Base-by-base conservation (phyloP, 2,329 filamentous ascomycete genomes). In the Claviceps spartinae region DNA sequence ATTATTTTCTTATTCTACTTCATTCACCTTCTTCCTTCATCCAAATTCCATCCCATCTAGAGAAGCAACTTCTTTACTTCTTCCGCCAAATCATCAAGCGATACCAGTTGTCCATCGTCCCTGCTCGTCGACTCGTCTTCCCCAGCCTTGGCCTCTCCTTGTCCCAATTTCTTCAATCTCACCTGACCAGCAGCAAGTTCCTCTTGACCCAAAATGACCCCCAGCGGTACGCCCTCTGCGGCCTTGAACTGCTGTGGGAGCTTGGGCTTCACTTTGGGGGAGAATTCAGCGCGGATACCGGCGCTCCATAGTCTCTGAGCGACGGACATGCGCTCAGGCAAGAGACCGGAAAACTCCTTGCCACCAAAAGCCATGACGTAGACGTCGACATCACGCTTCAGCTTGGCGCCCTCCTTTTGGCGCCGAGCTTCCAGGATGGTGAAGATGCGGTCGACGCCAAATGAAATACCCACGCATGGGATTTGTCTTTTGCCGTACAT, bases 341-440 rank as follows among this genome's bases (percentile, higher is more conserved):
- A 70, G 57, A 94, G 74, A 46, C 88, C 88, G 16, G 77, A 84
- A 67, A 90, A 91, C 20, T 83, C 86, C 69, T 90, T 91, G 50
- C 87, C 86, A 51, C 88, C 90, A 63, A 96, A 89, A 0, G 89
- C 89, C 89, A 97, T 97, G 62, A 97, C 85, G 68, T 82, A 96
- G 46, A 90, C 89, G 63, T 97, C 90, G 2, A 57, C 76, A 75
- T 56, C 86, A 74, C 50, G 77, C 61, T 78, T 75, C 53, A 80
- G 78, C 53, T 77, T 78, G 55, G 79, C 81, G 59, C 79, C 74
- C 53, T 80, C 78, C 52, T 76, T 78, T 55, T 79, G 81, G 63
- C 88, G 76, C 48, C 83, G 77, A 13, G 87, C 83, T 67, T 95
- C 90, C 57, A 85, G 88, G 63, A 96, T 90, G 60, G 86, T 88